Evolutionary conservation across 139 green algal species (phyloP), one percentile per base, ranked within the genome.

Genomic region (Haematococcus sp.): DNA sequence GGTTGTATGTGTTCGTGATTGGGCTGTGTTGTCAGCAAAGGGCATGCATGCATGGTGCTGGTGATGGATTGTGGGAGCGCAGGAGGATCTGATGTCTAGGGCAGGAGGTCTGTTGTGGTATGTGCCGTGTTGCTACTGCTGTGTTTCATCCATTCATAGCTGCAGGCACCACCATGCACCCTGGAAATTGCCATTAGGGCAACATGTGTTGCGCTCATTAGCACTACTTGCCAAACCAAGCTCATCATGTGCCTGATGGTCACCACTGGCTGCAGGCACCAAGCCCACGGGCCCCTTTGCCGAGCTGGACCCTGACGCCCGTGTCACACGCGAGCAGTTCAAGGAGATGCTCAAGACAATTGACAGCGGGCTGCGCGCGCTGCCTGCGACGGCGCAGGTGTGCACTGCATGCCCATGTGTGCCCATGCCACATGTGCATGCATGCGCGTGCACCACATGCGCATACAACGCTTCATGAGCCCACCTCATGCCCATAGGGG

Each of bases 351-450:
- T 97, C 28, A 74, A 51, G 34, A 84, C 85, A 63, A 93, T 97
- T 28, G 84, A 89, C 84, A 80, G 51, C 43, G 80, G 86, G 22
- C 78, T 95, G 54, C 74, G 90, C 17, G 91, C 90, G 0, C 84
- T 96, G 51, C 91, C 91, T 2, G 89, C 92, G 9, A 96, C 92
- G 11, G 92, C 91, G 1, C 89, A 94, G 83, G 87, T 90, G 34
- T 15, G n/a, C 58, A 28, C 58, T 40, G 23, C 30, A 28, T 40
- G n/a, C 11, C 7, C 58, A n/a, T 65, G 58, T 16, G n/a, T 65
- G 25, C 58, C 11, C 54, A 61, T 65, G 58, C 4, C 17, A 40
- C 4, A 11, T 65, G 58, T 65, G 40, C 40, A 22, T 65, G 23
- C 23, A 34, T 65, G 25, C 58, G 4, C 9, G 58, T 65, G 58